A percentile compares a stretch with the other conserved stretches of the same genome.
These are phyloP conservation scores for Aspergillus candidus DNA, from an alignment of 2,329 filamentous ascomycete species.

Conservation along the genomic window DNA sequence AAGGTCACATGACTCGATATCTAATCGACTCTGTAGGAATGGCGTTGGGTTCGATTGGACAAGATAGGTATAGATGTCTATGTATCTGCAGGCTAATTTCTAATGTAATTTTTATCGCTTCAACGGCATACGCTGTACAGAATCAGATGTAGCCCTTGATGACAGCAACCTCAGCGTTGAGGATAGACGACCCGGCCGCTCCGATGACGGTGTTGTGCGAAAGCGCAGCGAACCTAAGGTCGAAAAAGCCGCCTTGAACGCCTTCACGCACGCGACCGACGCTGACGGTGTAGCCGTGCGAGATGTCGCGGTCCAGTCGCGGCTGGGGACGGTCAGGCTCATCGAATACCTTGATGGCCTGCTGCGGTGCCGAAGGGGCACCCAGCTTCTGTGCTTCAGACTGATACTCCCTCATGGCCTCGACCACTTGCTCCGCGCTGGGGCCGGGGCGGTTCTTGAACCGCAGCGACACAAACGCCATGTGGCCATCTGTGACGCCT, in stretches of 20 bases:
- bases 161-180: conserved; percentile 88
- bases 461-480: conserved; percentile 80
- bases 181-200: conserved; percentile 88
- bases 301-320: conserved; percentile 77
- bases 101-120: conserved; percentile 5
- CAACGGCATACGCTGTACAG: too few species aligned
- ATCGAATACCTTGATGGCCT: conserved; percentile 82
- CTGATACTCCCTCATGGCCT: conserved; percentile 72
- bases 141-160: conserved; percentile 73
- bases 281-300: conserved; percentile 81
- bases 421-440: conserved; percentile 66
- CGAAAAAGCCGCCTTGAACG: conserved; percentile 74
- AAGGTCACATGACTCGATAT: conserved; percentile 4
- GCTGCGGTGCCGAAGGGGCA: conserved; percentile 76
- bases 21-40: too few species aligned
- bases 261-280: conserved; percentile 84
- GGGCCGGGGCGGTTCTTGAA: conserved; percentile 74
- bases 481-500: conserved; percentile 91
- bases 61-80: conserved; percentile 3
- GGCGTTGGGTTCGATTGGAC: conserved; percentile 1
- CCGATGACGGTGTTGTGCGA: conserved; percentile 92
- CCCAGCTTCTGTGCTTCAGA: conserved; percentile 76
- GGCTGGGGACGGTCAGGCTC: conserved; percentile 88
- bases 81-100: too few species aligned
- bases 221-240: conserved; percentile 88